A percentile compares a stretch with the other conserved stretches of the same genome.
phyloP scores from a whole-genome alignment of 2,329 filamentous ascomycete species.

The Bipolaris bicolor region DNA sequence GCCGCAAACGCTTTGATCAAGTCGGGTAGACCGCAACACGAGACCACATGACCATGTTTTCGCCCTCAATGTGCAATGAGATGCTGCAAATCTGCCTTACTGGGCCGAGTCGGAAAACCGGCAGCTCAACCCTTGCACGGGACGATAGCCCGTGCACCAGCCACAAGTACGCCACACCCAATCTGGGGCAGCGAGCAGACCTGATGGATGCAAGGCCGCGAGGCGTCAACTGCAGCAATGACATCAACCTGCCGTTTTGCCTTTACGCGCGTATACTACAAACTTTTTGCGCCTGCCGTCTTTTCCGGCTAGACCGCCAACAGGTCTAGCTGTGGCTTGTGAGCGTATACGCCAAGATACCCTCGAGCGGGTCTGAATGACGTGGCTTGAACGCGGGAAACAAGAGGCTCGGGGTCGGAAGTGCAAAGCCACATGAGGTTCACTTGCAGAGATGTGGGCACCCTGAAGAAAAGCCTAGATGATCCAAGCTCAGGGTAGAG shows the following conservation, averaged over 20 bases:
- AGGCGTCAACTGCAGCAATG: constrained; percentile 24
- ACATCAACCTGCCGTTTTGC: constrained; percentile 16
- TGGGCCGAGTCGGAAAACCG: constrained; percentile 1
- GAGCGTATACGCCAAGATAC: not conserved
- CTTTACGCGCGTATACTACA: constrained; percentile 16
- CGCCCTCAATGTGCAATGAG: constrained; percentile 1
- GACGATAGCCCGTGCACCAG: constrained; percentile 32
- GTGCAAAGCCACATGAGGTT: constrained; percentile 4
- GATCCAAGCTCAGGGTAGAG: not conserved
- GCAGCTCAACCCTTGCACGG: constrained; percentile 20
- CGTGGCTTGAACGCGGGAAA: constrained; percentile 2
- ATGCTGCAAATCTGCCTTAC: constrained; percentile 28
- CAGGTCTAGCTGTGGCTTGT: constrained; percentile 7
- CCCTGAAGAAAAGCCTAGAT: too few relatives aligned
- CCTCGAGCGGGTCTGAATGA: constrained; percentile 11
- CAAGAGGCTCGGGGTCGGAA: not conserved
- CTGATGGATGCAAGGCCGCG: constrained; percentile 17
- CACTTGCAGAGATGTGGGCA: not conserved
- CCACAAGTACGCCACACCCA: constrained; percentile 35
- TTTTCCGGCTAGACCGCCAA: constrained; percentile 18
- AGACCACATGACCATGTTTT: constrained; percentile 25
- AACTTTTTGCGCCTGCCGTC: constrained; percentile 10
- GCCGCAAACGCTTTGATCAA: not conserved
- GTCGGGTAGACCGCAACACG: not conserved
- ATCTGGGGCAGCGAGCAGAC: constrained; percentile 16